These are phyloP conservation scores for Hypoxylon crocopeplum DNA, from an alignment of 495 filamentous ascomycete genomes.

Conservation along the genomic window DNA sequence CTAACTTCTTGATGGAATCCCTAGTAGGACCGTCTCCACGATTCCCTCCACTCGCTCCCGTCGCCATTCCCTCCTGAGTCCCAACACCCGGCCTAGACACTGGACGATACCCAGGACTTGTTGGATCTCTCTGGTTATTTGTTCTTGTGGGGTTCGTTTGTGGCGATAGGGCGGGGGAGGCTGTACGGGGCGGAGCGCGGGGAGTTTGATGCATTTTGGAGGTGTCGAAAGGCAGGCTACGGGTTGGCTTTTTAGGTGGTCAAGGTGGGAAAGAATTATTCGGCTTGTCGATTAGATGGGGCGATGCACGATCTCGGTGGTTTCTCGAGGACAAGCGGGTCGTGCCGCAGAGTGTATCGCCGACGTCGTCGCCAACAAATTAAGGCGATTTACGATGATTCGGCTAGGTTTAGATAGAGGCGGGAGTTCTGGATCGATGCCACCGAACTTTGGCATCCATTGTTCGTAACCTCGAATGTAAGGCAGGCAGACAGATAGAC, in stretches of 20 bases:
- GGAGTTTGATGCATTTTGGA: conserved; percentile 82
- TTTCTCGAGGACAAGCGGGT: conserved; percentile 19
- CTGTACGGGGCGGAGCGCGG: conserved; percentile 68
- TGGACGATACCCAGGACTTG: conserved; percentile 44
- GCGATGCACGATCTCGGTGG: conserved; percentile 16
- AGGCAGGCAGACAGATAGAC: conserved; percentile 2
- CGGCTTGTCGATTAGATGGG: conserved; percentile 11
- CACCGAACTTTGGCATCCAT: conserved; percentile 48
- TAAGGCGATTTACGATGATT: conserved; percentile 19
- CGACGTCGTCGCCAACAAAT: conserved; percentile 7
- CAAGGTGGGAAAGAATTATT: background rate
- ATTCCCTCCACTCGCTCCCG: conserved; percentile 52
- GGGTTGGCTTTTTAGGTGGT: conserved; percentile 1
- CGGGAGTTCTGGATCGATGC: conserved; percentile 37
- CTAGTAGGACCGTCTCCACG: conserved; percentile 56
- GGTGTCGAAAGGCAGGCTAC: conserved; percentile 22
- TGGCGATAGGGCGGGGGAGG: conserved; percentile 70
- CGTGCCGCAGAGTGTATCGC: conserved; percentile 11
- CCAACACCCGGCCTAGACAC: conserved; percentile 47
- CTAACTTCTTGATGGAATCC: conserved; percentile 76
- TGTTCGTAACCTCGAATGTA: conserved; percentile 35
- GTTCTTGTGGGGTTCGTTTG: conserved; percentile 72
- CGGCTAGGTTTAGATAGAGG: conserved; percentile 33
- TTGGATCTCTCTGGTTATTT: conserved; percentile 72
- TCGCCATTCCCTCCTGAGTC: conserved; percentile 46